phyloP scores from a whole-genome alignment of 805 yeast species.

The Yarrowia sp. region DNA sequence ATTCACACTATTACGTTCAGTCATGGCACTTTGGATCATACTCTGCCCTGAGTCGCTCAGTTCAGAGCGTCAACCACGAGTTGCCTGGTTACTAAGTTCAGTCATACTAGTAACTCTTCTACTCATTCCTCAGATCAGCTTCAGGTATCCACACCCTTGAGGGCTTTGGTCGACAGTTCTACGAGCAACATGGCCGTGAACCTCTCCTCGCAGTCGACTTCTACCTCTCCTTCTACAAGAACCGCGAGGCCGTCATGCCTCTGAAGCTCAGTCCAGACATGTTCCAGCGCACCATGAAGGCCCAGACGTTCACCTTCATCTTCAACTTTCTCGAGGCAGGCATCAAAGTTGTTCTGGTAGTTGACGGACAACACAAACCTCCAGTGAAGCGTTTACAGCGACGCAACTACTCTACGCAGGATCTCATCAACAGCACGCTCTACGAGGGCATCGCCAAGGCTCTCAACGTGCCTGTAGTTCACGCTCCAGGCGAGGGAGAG shows the following conservation, averaged over 20 bases:
- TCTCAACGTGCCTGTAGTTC: constrained; percentile 53
- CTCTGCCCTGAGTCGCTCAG: too few relatives aligned
- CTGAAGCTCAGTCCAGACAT: constrained; percentile 24
- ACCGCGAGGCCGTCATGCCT: constrained; percentile 32
- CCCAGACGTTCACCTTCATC: constrained; percentile 28
- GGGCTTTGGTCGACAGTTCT: constrained; percentile 39
- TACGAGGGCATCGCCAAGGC: constrained; percentile 42
- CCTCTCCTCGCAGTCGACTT: constrained; percentile 68
- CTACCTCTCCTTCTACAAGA: constrained; percentile 60
- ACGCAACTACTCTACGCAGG: constrained; percentile 28
- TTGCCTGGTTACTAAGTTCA: too few relatives aligned
- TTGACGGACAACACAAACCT: constrained; percentile 74
- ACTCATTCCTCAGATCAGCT: too few relatives aligned
- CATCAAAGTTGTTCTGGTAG: constrained; percentile 67
- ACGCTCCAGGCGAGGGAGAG: constrained; percentile 83
- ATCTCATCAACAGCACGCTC: constrained; percentile 34
- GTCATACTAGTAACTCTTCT: too few relatives aligned
- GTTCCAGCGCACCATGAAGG: too few relatives aligned
- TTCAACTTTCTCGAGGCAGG: constrained; percentile 48
- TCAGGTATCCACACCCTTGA: too few relatives aligned
- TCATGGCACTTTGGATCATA: too few relatives aligned
- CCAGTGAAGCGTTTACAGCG: constrained; percentile 42
- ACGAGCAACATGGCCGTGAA: constrained; percentile 43
- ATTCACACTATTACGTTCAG: too few relatives aligned
- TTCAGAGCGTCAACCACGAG: too few relatives aligned